Evolutionary conservation across 345 rosid genomes (phyloP).

Genomic region (Syzygium aqueum): DNA sequence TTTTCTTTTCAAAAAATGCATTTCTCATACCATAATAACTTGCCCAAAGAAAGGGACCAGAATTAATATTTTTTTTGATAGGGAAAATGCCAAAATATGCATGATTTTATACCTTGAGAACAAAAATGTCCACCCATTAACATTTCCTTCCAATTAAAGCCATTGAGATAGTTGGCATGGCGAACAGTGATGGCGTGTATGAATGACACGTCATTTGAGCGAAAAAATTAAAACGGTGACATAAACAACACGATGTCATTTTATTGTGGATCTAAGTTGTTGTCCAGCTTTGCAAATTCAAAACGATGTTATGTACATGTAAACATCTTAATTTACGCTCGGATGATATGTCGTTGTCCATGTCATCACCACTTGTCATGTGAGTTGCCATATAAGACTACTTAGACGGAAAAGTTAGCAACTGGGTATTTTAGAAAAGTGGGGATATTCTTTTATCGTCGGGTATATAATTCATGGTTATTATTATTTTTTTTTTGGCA

Average conservation of each 20-base stretch:
- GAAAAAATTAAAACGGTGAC: background rate
- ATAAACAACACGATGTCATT: background rate
- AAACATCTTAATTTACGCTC: background rate
- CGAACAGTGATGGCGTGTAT: background rate
- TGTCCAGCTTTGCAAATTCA: background rate
- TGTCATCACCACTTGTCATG: background rate
- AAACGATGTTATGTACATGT: fast-evolving
- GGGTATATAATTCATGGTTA: background rate
- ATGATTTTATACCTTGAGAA: background rate
- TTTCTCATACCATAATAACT: background rate
- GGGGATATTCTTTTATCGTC: too few species aligned
- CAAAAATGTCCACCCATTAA: background rate
- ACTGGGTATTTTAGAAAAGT: background rate
- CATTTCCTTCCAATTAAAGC: background rate
- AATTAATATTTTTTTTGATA: background rate
- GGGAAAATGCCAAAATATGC: background rate
- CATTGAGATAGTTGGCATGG: background rate
- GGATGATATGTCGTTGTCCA: background rate
- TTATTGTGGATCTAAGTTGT: background rate
- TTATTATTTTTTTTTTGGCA: background rate
- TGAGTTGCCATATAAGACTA: background rate
- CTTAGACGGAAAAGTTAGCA: background rate
- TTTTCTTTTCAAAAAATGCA: background rate
- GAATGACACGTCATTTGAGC: background rate
- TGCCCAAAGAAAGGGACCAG: background rate